Conservation (phyloP, 352 stramenopile genomes). For the Phytophthora tubulina region DNA sequence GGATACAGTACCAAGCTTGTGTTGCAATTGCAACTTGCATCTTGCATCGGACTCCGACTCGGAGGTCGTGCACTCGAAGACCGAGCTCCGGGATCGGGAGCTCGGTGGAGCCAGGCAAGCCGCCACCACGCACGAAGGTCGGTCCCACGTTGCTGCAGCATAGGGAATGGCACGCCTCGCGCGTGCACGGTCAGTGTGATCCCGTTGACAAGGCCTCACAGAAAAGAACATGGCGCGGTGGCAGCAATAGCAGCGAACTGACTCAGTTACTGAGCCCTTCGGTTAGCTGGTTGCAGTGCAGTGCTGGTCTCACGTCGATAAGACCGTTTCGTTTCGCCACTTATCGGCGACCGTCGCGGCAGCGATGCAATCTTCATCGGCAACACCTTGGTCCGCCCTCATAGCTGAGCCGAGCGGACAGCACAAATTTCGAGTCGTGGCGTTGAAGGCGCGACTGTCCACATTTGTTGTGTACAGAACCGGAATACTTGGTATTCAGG, state of each 20-base stretch:
- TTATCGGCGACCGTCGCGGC: slow-evolving; percentile 3
- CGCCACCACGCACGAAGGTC: background rate
- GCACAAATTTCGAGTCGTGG: slow-evolving; percentile 32
- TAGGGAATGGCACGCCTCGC: slow-evolving; percentile 22
- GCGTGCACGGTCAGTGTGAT: slow-evolving; percentile 4
- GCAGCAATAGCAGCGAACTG: background rate
- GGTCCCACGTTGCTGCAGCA: slow-evolving; percentile 34
- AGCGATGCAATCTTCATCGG: slow-evolving; percentile 4
- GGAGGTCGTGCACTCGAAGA: slow-evolving; percentile 9
- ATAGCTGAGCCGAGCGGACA: slow-evolving; percentile 25
- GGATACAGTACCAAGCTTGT: background rate
- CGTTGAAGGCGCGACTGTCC: slow-evolving; percentile 24
- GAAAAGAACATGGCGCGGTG: slow-evolving; percentile 15
- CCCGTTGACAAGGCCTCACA: background rate
- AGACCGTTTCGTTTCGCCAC: slow-evolving; percentile 11
- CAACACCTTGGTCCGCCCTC: slow-evolving; percentile 23
- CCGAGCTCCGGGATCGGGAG: slow-evolving; percentile 11
- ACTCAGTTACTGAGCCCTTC: too few relatives aligned
- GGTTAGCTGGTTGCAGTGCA: background rate
- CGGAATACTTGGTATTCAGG: background rate
- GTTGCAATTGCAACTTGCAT: slow-evolving; percentile 4
- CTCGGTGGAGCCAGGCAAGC: slow-evolving; percentile 29
- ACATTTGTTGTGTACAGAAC: slow-evolving; percentile 1
- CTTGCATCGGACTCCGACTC: background rate
- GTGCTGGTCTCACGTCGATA: background rate